Evolutionary conservation across 1,284 basidiomycete genomes (phyloP), one percentile per base, ranked within the genome.

Genomic region (Uromyces viciae-fabae): DNA sequence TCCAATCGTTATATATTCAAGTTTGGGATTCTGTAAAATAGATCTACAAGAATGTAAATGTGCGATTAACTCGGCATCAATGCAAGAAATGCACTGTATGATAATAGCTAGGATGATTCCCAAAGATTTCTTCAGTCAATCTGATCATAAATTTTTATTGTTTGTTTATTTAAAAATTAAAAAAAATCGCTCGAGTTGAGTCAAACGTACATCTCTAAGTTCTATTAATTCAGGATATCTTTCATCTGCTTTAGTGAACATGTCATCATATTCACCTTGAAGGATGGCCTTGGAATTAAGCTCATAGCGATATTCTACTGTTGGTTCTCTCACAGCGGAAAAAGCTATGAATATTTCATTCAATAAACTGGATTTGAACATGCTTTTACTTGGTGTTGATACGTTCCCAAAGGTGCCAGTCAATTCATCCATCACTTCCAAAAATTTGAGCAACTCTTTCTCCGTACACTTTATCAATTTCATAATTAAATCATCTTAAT

Each of bases 41-140:
- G 81, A 83, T 15, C 85, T 82, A 15, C 85, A 62, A 71, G 84
- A 82, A 14, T 82, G 46, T 14, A 86, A 78, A 54, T 86, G 85
- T 49, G 83, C 83, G 1, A 81, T 68, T 8, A 85, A 76, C 64
- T 85, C 83, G 0, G 60, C 66, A 11, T 86, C 84, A n/a, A 78
- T 69, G 46, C 75, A 78, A n/a, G 75, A 62, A 22, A 78, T 2
- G 31, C 75, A 78, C 75, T 78, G n/a, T 15, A n/a, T n/a, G n/a
- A n/a, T n/a, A n/a, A n/a, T n/a, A n/a, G n/a, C n/a, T n/a, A n/a
- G n/a, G n/a, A n/a, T n/a, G n/a, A n/a, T n/a, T n/a, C n/a, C n/a
- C n/a, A n/a, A n/a, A n/a, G n/a, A n/a, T n/a, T n/a, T n/a, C n/a
- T n/a, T n/a, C n/a, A n/a, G n/a, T n/a, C n/a, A 22, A 31, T 68